phyloP scores from a whole-genome alignment of 2,329 filamentous ascomycete genomes.

The Pseudogymnoascus sp. region DNA sequence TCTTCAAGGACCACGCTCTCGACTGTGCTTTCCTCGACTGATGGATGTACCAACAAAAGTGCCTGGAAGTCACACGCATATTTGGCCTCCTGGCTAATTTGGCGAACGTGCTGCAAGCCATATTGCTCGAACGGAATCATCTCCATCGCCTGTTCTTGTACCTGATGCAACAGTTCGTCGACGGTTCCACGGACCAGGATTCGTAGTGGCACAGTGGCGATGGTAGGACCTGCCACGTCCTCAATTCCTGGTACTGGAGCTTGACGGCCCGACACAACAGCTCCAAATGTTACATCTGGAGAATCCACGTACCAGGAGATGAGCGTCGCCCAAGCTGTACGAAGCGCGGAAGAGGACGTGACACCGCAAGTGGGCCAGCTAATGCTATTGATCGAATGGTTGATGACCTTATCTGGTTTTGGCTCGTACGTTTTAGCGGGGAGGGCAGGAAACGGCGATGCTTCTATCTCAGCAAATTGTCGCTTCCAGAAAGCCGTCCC shows the following conservation, averaged over 20 bases:
- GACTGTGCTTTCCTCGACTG: no score
- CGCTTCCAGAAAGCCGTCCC: not conserved
- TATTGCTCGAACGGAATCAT: not conserved
- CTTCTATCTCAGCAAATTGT: no score
- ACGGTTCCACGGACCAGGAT: not conserved
- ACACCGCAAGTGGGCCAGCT: not conserved
- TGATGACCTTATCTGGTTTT: no score
- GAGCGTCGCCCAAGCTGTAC: constrained; percentile 5
- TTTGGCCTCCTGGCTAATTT: constrained; percentile 31
- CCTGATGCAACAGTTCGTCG: not conserved
- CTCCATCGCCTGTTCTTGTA: not conserved
- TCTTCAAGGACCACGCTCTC: not conserved
- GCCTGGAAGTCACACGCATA: constrained; percentile 33
- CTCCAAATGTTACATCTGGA: constrained; percentile 14
- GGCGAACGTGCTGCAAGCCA: constrained; percentile 34
- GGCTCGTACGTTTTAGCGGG: no score
- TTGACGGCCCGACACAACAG: constrained; percentile 14
- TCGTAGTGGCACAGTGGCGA: not conserved
- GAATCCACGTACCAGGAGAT: constrained; percentile 4
- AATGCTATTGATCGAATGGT: no score
- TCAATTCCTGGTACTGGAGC: not conserved
- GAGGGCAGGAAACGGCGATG: no score
- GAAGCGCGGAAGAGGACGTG: no score
- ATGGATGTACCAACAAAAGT: constrained; percentile 29
- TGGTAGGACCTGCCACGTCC: not conserved